Evolutionary conservation across 257 asterid genomes (phyloP), one percentile per base, ranked within the genome.

Genomic region (Solanum chaucha): DNA sequence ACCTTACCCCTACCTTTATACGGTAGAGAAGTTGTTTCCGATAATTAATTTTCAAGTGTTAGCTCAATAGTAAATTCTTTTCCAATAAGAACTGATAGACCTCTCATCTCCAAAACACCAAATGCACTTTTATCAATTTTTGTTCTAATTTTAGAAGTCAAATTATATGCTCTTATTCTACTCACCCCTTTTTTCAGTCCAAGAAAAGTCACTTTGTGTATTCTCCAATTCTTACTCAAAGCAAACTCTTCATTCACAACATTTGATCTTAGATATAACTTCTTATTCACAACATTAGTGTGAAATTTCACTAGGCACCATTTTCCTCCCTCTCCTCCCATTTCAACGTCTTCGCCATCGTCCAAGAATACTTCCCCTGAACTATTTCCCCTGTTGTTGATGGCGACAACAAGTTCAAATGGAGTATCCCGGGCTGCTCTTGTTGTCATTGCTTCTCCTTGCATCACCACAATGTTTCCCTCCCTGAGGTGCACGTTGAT

Each of bases 401-500:
- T 32, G 8, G 88, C 93, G 34, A 91, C 92, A 44, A 94, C 82
- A 85, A 93, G 67, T 30, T 92, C 90, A 65, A 93, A 94, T 0
- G 93, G 90, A 1, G 93, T 90, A 6, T 51, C 86, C 38, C 95
- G 72, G 0, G 96, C 95, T 59, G 87, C 91, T 17, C 34, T 17
- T 12, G 96, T 92, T 2, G 98, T 93, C 95, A 92, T 88, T 11
- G 92, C 95, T 55, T 92, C 95, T 12, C 94, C 96, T 77, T 94
- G 98, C 92, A 94, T 82, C 1, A 91, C 87, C 2, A 94, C 17
- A 65, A 92, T 90, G 20, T 84, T 90, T 48, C 98, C 96, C 40
- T 88, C 95, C 10, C 82, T 75, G 61, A 91, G 89, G n/a, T 92
- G 98, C 68, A 93, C 94, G 40, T 93, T 93, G 84, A 92, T 91